Evolutionary conservation across 257 asterid genomes (phyloP), one percentile per base, ranked within the genome.

Genomic region (Perilla frutescens): DNA sequence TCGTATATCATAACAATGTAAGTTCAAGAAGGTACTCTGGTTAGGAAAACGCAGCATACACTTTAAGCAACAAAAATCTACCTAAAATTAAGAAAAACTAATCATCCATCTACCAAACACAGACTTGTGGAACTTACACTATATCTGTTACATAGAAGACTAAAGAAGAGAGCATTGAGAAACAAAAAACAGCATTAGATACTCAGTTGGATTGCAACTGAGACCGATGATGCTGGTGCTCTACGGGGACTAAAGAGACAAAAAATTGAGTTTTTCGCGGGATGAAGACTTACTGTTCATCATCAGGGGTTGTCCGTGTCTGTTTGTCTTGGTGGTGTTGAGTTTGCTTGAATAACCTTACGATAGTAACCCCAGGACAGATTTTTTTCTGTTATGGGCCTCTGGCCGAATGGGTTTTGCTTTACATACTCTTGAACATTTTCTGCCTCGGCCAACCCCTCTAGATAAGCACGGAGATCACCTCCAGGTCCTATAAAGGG

Each of bases 381-480:
- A 60, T 89, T 83, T 41, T 65, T 86, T 39, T 91, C 93, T 0
- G 90, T 91, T 67, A 93, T 93, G 60, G 96, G 80, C 71, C 88
- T 81, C 73, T 93, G 91, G 15, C 98, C 98, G 53, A 87, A 85
- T 1, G 93, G 96, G 71, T 91, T 85, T 76, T 84, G 81, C 84
- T 84, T 76, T 5, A 93, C 90, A 26, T 87, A 93, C 54, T 84
- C 87, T 74, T 85, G 98, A 44, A 93, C 93, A 61, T 93, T 82
- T 57, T 83, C 92, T 20, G 98, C 93, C 68, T 13, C 48, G 10
- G 96, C 92, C 62, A 93, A 55, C 53, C 88, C 88, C 79, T 93
- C 93, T 71, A 93, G 73, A 74, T 90, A 93, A 49, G 77, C 60
- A 4, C 96, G 95, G 39, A 93, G 88, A 79, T 86, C 90, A 41